Conservation (phyloP, 306 rosid genomes). For the Datisca glomerata region DNA sequence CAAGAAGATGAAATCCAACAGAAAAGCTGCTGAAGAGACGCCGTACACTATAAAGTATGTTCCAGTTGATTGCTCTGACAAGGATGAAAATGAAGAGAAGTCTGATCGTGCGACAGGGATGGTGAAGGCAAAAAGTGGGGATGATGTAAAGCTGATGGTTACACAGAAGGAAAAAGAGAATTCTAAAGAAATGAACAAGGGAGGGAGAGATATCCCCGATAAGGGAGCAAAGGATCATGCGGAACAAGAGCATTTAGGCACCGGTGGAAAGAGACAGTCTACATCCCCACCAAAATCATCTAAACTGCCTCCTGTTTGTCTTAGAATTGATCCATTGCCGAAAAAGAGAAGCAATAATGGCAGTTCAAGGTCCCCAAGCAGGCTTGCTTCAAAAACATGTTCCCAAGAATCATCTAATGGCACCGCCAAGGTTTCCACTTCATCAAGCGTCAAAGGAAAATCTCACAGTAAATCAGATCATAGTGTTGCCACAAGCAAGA, state of each 20-base stretch:
- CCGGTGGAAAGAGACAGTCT: constrained; percentile 13
- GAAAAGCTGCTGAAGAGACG: constrained; percentile 11
- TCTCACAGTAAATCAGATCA: background rate
- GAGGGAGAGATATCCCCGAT: constrained; percentile 10
- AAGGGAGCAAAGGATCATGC: constrained; percentile 14
- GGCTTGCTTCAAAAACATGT: constrained; percentile 31
- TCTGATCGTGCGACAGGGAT: too few relatives aligned
- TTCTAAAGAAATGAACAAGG: constrained; percentile 10
- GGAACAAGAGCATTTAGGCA: constrained; percentile 10
- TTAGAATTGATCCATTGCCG: constrained; percentile 69
- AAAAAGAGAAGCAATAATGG: constrained; percentile 34
- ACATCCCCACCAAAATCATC: constrained; percentile 27
- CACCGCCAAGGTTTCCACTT: constrained; percentile 2
- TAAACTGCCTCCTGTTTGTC: constrained; percentile 67
- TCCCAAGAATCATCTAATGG: too few relatives aligned
- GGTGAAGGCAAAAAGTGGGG: constrained; percentile 1
- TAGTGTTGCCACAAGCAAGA: background rate
- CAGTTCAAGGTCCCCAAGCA: constrained; percentile 41
- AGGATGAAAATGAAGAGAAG: constrained; percentile 10
- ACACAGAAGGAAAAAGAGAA: constrained; percentile 17
- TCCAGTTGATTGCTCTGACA: constrained; percentile 15
- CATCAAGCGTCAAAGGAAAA: constrained; percentile 7
- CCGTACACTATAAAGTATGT: constrained; percentile 13
- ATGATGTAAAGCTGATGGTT: constrained; percentile 32
- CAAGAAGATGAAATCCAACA: constrained; percentile 4